Conservation (phyloP, 1,284 basidiomycete genomes). For the Malassezia pachydermatis region DNA sequence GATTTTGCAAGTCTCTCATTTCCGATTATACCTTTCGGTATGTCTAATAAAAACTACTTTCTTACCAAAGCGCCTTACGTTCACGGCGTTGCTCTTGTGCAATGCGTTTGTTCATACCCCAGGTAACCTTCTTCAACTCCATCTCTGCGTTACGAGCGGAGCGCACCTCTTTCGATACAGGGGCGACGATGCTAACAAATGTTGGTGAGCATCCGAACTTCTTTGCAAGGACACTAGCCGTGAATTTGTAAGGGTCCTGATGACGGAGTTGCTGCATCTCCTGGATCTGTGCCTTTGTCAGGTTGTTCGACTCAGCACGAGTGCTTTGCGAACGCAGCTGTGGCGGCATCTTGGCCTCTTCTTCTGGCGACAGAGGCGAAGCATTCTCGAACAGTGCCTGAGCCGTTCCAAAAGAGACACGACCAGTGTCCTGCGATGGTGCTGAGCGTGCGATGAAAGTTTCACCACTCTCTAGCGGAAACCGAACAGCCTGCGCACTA, state of each 20-base stretch:
- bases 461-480: conserved; percentile 30
- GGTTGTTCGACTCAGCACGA: conserved; percentile 1
- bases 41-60: too few relatives aligned
- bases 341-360: conserved; percentile 20
- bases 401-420: conserved; percentile 20
- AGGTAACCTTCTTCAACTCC: conserved; percentile 22
- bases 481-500: conserved; percentile 26
- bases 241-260: conserved; percentile 28
- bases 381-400: conserved; percentile 24
- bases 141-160: conserved; percentile 22
- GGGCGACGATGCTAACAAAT: conserved; percentile 40
- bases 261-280: conserved; percentile 31
- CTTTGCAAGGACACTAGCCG: conserved; percentile 28
- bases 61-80: conserved; percentile 31
- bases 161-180: conserved; percentile 26
- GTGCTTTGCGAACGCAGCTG: conserved; percentile 19
- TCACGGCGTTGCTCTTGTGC: conserved; percentile 25
- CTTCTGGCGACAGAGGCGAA: conserved; percentile 7
- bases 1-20: too few relatives aligned
- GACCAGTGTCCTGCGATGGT: conserved; percentile 21
- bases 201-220: conserved; percentile 32
- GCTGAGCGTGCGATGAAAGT: conserved; percentile 42
- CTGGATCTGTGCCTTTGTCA: conserved; percentile 31
- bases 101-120: conserved; percentile 41
- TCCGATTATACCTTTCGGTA: too few relatives aligned